These are phyloP conservation scores for Annona squamosa DNA, from an alignment of 164 flowering plant genomes.

Conservation along the genomic window DNA sequence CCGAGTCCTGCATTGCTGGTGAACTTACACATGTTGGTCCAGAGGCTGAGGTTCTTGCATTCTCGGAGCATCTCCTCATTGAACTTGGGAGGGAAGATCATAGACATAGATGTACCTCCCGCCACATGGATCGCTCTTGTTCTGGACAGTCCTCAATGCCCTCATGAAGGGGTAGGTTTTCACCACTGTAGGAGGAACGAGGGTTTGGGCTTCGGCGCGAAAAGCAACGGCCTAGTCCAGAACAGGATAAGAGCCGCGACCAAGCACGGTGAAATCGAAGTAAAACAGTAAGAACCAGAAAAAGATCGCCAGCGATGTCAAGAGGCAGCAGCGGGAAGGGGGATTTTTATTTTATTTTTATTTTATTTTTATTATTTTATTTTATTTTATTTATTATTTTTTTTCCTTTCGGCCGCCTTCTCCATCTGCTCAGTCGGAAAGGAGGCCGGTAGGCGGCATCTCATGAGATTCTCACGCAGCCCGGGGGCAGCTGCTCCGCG, in stretches of 20 bases:
- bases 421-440: constrained; percentile 47
- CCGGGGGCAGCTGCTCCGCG: not conserved
- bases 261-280: constrained; percentile 63
- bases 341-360: too few species aligned
- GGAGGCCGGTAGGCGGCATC: constrained; percentile 45
- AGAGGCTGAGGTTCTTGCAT: constrained; percentile 58
- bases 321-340: constrained; percentile 44
- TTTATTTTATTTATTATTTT: too few species aligned
- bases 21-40: constrained; percentile 94
- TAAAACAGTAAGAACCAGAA: constrained; percentile 75
- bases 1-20: constrained; percentile 79
- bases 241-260: constrained; percentile 28
- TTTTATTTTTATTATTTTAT: too few species aligned
- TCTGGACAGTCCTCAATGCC: constrained; percentile 64
- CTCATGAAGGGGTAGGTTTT: constrained; percentile 43
- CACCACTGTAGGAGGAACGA: not conserved
- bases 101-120: constrained; percentile 92
- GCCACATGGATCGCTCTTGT: constrained; percentile 87
- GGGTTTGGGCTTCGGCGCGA: not conserved
- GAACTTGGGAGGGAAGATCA: constrained; percentile 68
- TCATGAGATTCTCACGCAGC: constrained; percentile 35
- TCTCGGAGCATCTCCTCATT: constrained; percentile 88
- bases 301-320: constrained; percentile 44
- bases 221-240: constrained; percentile 16
- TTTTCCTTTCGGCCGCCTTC: constrained; percentile 50